Conservation (phyloP, 2,329 filamentous ascomycete species). For the Talaromyces sp. region DNA sequence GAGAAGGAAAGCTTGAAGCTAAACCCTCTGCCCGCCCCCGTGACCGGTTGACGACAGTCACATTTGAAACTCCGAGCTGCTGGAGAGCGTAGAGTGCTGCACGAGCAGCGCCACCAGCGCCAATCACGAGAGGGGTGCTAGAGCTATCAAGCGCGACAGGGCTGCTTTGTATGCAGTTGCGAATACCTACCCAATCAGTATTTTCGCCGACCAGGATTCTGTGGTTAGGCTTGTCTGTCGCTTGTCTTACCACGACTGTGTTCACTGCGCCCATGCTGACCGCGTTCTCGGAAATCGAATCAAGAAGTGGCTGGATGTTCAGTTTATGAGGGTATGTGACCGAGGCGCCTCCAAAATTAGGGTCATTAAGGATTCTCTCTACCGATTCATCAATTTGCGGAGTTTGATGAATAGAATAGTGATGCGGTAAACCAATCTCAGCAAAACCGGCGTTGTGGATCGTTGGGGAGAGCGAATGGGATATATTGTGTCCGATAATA, state of each 20-base stretch:
- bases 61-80: not conserved
- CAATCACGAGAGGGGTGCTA: not conserved
- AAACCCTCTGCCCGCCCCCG: not conserved
- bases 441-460: slow-evolving; percentile 18
- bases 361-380: slow-evolving; percentile 52
- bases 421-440: slow-evolving; percentile 9
- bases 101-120: not conserved
- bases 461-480: slow-evolving; percentile 14
- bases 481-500: slow-evolving; percentile 15
- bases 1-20: not conserved
- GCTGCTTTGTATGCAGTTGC: not conserved
- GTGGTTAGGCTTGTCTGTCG: slow-evolving; percentile 1
- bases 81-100: not conserved
- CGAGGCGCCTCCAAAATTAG: slow-evolving; percentile 76
- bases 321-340: slow-evolving; percentile 48
- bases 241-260: slow-evolving; percentile 4
- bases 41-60: slow-evolving; percentile 1
- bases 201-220: not conserved
- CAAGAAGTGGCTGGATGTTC: slow-evolving; percentile 6
- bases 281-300: slow-evolving; percentile 9
- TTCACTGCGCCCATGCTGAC: slow-evolving; percentile 1
- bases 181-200: slow-evolving; percentile 4
- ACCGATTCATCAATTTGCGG: slow-evolving; percentile 9
- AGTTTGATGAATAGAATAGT: slow-evolving; percentile 12
- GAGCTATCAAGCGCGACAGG: not conserved